Evolutionary conservation across 768 basidiomycete genomes (phyloP), one percentile per base, ranked within the genome.

Genomic region (Lactifluus piperatus): DNA sequence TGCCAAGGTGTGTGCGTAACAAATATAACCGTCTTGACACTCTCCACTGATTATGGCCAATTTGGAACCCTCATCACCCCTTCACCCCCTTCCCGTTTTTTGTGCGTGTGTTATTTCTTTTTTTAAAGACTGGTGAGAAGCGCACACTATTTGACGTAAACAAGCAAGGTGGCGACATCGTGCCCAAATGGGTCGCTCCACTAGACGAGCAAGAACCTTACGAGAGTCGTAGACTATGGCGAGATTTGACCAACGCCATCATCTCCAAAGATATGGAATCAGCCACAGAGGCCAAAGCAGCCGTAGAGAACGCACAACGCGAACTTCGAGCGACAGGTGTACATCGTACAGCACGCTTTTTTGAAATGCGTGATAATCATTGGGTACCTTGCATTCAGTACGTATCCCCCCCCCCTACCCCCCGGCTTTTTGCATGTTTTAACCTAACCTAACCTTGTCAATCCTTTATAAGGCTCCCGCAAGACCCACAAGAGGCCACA

Each of bases 261-360:
- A 70, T 78, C 30, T 77, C 76, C 32, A 91, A 87, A 68, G 93
- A 99, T 70, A 95, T 98, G 92, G 91, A 94, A 65, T 85, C 82
- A 11, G 97, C 97, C 24, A 97, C 94, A 4, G 81, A 81, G 27
- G 91, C 92, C 49, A 99, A 99, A 77, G 81, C 82, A 2, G 78
- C 79, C 13, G 90, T 99, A 0, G 97, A 99, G 74, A 93, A 95
- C 63, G 84, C 84, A 26, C 94, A 98, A 73, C 79, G 97, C 49
- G 93, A 97, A 66, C 71, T 80, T 56, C 83, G 91, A 39, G 82
- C 79, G 68, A 80, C 71, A 20, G 90, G 89, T 5, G 76, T 81
- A 63, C 74, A 73, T 51, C 85, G 88, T 66, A 74, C 79, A n/a
- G 82, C 90, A 48, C 78, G 86, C 64, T 98, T 86, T 75, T 99